Evolutionary conservation across 2,329 filamentous ascomycete species (phyloP), one percentile per base, ranked within the genome.

Genomic region (Fusarium sp.): DNA sequence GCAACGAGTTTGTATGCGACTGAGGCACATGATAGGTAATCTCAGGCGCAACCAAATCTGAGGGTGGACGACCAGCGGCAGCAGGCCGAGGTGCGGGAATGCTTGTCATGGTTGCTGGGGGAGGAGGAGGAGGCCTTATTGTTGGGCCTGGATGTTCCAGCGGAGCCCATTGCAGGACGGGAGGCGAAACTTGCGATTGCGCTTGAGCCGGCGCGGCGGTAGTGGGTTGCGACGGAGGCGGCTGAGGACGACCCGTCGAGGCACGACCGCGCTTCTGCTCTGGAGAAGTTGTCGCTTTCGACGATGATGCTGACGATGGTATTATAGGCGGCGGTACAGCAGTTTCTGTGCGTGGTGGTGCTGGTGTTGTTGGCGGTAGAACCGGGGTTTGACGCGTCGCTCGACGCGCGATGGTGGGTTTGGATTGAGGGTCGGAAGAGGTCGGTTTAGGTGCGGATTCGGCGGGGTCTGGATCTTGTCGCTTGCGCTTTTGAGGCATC

Each of bases 1-100:
- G 70, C 58, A 70, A 44, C 64, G 73, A 67, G 65, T 57, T 55
- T 60, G 70, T 15, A 50, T 76, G 73, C 28, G 76, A 70, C 21
- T 81, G 80, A 17, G 80, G 77, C 3, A 78, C 76, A 54, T 82
- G 80, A 57, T 82, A 81, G 33, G 78, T 79, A 52, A 80, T 80
- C 57, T 82, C 79, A n/a, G 80, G 80, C 15, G 79, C 77, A 62
- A 81, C 78, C 17, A 81, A 71, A 60, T 79, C 75, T 17, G 80
- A 77, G 9, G 75, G 75, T 6, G 78, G 78, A 24, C 75, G 55
- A 44, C 70, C 62, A 44, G 62, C 51, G 21, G 47, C 50, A 17
- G 46, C 43, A 33, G 58, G 46, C 21, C 62, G 57, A 54, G 70
- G 59, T 17, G 65, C 52, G 15, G 62, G 56, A 45, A 74, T 45